Conservation (phyloP, 108 stramenopile species). For the Cyclotella kingstonii region DNA sequence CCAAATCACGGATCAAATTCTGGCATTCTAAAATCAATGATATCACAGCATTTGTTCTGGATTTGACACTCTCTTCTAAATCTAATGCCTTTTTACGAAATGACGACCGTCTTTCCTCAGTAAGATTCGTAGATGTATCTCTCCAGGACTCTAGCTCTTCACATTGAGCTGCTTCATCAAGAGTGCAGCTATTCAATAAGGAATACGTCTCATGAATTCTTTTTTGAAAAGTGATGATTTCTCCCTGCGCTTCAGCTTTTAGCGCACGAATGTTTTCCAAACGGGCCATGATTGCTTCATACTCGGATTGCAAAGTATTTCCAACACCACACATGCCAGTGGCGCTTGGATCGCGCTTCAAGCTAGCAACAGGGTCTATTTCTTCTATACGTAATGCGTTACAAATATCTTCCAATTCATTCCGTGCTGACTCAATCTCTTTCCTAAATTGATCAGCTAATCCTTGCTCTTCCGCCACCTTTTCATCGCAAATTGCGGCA, state of each 20-base stretch:
- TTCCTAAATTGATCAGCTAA: slow-evolving; percentile 79
- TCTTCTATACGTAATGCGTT: slow-evolving; percentile 49
- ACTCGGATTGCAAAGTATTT: slow-evolving; percentile 58
- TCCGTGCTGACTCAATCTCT: slow-evolving; percentile 60
- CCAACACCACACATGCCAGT: neutral
- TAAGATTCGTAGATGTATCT: slow-evolving; percentile 69
- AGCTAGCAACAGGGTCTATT: slow-evolving; percentile 19
- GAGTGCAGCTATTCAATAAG: slow-evolving; percentile 42
- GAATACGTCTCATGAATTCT: slow-evolving; percentile 65
- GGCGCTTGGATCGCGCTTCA: slow-evolving; percentile 41
- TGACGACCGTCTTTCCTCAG: slow-evolving; percentile 46
- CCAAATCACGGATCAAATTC: slow-evolving; percentile 70
- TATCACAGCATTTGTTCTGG: slow-evolving; percentile 64
- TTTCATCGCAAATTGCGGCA: slow-evolving; percentile 62
- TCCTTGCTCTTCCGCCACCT: slow-evolving; percentile 65
- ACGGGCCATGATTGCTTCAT: slow-evolving; percentile 54
- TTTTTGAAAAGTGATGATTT: slow-evolving; percentile 43
- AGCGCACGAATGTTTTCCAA: slow-evolving; percentile 52
- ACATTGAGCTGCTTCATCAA: slow-evolving; percentile 8
- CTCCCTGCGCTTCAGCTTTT: slow-evolving; percentile 46
- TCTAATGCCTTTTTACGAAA: slow-evolving; percentile 69
- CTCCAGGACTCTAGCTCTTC: slow-evolving; percentile 47
- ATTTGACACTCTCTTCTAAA: slow-evolving; percentile 61
- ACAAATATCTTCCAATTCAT: slow-evolving; percentile 50
- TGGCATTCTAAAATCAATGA: slow-evolving; percentile 77